phyloP scores from a whole-genome alignment of 2,329 filamentous ascomycete species.

The Nemania serpens region DNA sequence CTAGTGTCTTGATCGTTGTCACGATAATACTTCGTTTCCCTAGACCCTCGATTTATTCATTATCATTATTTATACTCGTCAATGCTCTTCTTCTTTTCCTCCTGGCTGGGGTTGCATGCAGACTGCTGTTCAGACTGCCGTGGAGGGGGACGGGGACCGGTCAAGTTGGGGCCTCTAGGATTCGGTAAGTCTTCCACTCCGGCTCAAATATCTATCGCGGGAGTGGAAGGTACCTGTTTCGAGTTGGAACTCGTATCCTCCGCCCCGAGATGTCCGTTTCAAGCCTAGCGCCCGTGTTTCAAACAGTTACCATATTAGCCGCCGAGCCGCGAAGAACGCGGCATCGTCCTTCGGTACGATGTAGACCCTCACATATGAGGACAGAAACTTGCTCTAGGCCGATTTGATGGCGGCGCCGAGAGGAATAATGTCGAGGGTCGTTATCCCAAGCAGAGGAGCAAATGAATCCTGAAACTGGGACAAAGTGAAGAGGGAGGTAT shows the following conservation, averaged over 20 bases:
- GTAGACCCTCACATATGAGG: no score
- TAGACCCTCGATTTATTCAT: neutral
- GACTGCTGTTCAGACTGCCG: conserved; percentile 6
- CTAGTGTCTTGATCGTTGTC: neutral
- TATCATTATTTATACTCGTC: neutral
- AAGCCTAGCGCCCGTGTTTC: conserved; percentile 3
- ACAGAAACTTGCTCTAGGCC: no score
- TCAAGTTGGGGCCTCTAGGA: conserved; percentile 2
- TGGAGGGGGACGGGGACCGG: no score
- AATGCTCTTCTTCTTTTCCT: neutral
- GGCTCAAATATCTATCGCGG: neutral
- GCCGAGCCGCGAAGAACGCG: neutral
- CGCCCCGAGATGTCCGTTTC: neutral
- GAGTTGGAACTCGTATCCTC: no score
- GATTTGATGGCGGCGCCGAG: no score
- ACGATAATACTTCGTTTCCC: no score
- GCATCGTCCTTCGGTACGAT: no score
- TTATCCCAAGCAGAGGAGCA: no score
- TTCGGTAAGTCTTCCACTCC: conserved; percentile 1
- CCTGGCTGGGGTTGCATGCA: neutral
- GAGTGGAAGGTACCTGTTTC: neutral
- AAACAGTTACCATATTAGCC: conserved; percentile 7
- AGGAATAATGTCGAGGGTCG: no score
- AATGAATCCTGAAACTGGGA: no score
- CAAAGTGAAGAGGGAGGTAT: no score